Conservation (phyloP, 2,329 filamentous ascomycete genomes). For the Penicillium sp. region DNA sequence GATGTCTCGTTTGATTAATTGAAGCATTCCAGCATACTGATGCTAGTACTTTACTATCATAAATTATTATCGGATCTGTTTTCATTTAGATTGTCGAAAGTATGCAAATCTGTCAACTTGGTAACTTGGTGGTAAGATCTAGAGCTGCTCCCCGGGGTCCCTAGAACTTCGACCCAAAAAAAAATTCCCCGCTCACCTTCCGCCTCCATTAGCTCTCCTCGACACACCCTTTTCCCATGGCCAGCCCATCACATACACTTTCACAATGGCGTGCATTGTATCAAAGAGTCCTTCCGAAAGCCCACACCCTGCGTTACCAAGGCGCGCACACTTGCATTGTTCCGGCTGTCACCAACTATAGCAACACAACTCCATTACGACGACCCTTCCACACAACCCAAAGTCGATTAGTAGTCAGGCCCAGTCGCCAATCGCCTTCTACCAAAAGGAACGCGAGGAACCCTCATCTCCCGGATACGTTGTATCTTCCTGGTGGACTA, state of each 20-base stretch:
- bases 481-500: neutral
- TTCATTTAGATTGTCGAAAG: too few relatives aligned
- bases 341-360: neutral
- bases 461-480: neutral
- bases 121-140: neutral
- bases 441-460: neutral
- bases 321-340: neutral
- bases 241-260: constrained; percentile 15
- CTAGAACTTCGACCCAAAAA: constrained; percentile 12
- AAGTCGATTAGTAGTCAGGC: neutral
- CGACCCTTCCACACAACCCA: constrained; percentile 16
- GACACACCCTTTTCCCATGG: constrained; percentile 11
- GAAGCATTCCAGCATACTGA: constrained; percentile 25
- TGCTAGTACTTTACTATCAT: neutral
- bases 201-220: neutral
- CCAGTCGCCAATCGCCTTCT: neutral
- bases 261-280: constrained; percentile 17
- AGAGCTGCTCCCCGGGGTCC: neutral
- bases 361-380: neutral
- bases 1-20: constrained; percentile 28
- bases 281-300: constrained; percentile 1
- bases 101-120: neutral
- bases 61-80: too few relatives aligned
- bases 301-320: neutral
- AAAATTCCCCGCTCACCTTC: constrained; percentile 1